These are phyloP conservation scores for Verticillium nubilum DNA, from an alignment of 2,329 filamentous ascomycete genomes.

Conservation along the genomic window DNA sequence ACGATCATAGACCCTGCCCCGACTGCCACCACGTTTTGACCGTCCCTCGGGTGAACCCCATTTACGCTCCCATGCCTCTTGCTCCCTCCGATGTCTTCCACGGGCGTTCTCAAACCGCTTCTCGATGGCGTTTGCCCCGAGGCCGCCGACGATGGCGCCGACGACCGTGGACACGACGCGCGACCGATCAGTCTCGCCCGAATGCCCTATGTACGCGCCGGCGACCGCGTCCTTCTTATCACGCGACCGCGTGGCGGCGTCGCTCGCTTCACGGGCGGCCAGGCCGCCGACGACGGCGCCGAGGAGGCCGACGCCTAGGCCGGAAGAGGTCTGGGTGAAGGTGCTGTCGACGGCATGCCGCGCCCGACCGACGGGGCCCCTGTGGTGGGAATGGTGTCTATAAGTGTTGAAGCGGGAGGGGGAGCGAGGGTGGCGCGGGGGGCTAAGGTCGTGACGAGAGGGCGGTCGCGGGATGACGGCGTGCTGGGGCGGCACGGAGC, in stretches of 20 bases:
- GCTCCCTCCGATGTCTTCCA: slow-evolving; percentile 24
- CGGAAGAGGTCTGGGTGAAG: slow-evolving; percentile 42
- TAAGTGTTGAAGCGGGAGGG: slow-evolving; percentile 3
- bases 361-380: slow-evolving; percentile 32
- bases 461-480: background rate
- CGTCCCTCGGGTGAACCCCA: slow-evolving; percentile 22
- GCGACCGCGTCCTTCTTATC: slow-evolving; percentile 1
- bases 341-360: slow-evolving; percentile 35
- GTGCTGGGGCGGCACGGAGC: slow-evolving; percentile 11
- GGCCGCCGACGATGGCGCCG: slow-evolving; percentile 48
- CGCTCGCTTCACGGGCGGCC: slow-evolving; percentile 43
- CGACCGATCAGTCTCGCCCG: slow-evolving; percentile 21
- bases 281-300: slow-evolving; percentile 50
- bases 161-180: slow-evolving; percentile 43
- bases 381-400: background rate
- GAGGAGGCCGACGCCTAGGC: slow-evolving; percentile 45
- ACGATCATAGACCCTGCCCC: slow-evolving; percentile 12
- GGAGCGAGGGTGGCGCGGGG: slow-evolving; percentile 16
- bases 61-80: slow-evolving; percentile 25
- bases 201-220: background rate
- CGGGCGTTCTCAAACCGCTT: slow-evolving; percentile 34
- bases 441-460: slow-evolving; percentile 4
- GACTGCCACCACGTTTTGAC: slow-evolving; percentile 17
- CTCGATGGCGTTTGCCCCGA: slow-evolving; percentile 47
- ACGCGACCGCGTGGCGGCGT: slow-evolving; percentile 22